Conservation (phyloP, 2,329 filamentous ascomycete species). For the Simplicillium sp. region DNA sequence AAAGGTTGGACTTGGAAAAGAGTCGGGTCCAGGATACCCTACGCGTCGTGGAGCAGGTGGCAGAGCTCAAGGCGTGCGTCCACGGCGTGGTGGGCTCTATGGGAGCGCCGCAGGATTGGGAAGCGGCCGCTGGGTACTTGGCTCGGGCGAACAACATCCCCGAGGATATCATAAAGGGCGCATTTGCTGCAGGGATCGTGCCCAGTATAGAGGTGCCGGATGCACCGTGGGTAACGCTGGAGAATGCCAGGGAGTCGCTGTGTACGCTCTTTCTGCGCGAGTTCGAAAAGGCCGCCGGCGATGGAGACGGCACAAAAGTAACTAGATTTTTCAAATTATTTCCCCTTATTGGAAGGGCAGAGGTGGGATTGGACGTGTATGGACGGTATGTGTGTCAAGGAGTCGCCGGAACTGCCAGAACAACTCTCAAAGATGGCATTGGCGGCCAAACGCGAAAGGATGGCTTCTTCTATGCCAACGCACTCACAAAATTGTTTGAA, state of each 20-base stretch:
- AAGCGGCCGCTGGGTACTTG: slow-evolving; percentile 86
- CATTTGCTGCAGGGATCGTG: slow-evolving; percentile 86
- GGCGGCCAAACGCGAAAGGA: slow-evolving; percentile 47
- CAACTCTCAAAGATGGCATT: slow-evolving; percentile 63
- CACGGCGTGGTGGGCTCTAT: slow-evolving; percentile 91
- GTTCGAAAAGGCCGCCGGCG: slow-evolving; percentile 83
- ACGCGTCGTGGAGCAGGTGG: slow-evolving; percentile 88
- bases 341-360: slow-evolving; percentile 79
- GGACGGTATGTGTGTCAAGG: slow-evolving; percentile 94
- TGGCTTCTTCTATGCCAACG: slow-evolving; percentile 83
- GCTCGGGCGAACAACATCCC: slow-evolving; percentile 76
- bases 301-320: slow-evolving; percentile 80
- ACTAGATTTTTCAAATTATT: slow-evolving; percentile 98
- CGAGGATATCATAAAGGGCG: slow-evolving; percentile 66
- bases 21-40: slow-evolving; percentile 83
- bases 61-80: slow-evolving; percentile 93
- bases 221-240: slow-evolving; percentile 75
- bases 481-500: slow-evolving; percentile 86
- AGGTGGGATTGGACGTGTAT: slow-evolving; percentile 89
- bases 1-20: slow-evolving; percentile 83
- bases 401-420: slow-evolving; percentile 73
- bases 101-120: slow-evolving; percentile 98
- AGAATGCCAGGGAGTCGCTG: slow-evolving; percentile 78
- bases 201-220: slow-evolving; percentile 95
- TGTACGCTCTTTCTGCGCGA: slow-evolving; percentile 87